Conservation (phyloP, 2,329 filamentous ascomycete species). For the Phialophora tarda region DNA sequence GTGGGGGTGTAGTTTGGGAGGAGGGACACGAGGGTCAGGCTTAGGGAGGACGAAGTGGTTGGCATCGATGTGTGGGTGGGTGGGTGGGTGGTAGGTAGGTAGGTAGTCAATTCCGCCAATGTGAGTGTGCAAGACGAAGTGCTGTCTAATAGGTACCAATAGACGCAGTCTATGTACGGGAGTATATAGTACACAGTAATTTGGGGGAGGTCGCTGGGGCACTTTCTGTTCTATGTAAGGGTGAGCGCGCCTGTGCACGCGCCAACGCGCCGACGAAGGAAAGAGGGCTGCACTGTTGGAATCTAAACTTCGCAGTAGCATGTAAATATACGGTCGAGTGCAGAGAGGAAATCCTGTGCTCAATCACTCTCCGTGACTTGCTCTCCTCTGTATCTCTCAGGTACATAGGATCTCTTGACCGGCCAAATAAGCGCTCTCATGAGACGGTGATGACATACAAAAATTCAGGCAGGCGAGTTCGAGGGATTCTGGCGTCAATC, state of each 20-base stretch:
- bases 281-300: not conserved
- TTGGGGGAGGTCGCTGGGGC: no score
- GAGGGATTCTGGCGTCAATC: no score
- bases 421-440: no score
- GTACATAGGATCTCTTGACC: not conserved
- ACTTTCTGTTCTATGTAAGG: not conserved
- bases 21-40: constrained; percentile 74
- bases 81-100: no score
- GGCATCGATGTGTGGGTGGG: constrained; percentile 19
- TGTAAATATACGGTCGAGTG: not conserved
- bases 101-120: not conserved
- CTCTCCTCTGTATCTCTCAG: not conserved
- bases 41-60: constrained; percentile 64
- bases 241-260: not conserved
- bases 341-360: not conserved
- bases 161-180: not conserved
- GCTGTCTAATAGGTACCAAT: not conserved
- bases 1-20: constrained; percentile 66
- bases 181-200: no score
- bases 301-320: not conserved
- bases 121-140: not conserved
- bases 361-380: no score
- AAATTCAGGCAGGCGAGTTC: no score
- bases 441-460: no score
- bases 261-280: not conserved